Evolutionary conservation across 2,329 filamentous ascomycete genomes (phyloP), one percentile per base, ranked within the genome.

Genomic region (Cladosporium halotolerans): DNA sequence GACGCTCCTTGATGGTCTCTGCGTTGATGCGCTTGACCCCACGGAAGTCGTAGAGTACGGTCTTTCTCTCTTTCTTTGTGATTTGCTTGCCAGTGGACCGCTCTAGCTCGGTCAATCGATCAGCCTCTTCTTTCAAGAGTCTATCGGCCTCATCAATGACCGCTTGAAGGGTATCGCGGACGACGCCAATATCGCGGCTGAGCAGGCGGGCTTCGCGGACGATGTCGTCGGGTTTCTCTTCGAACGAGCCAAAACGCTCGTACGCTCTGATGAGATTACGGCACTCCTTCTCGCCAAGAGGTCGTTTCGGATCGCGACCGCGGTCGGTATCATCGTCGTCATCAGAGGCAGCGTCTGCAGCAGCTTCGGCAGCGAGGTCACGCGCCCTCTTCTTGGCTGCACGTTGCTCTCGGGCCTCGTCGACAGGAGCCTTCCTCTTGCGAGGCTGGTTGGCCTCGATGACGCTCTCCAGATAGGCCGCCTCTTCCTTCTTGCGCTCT

Each of bases 11-110:
- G 52, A 96, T 87, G 0, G 93, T 97, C 71, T 96, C 90, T 0
- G 93, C 93, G 66, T 99, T 99, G 64, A 96, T 82, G 63, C 95
- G 91, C 71, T 95, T 95, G 47, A 96, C 86, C 52, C 91, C 89
- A 43, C 87, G 85, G 71, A 91, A 96, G 67, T 97, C 91, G 63
- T 99, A 96, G 42, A 99, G 76, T 14, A 99, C 89, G 0, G 93
- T 93, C 72, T 99, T 99, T 71, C 89, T 89, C 68, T 99, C 93
- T 70, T 99, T 99, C 76, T 97, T 96, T 0, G 92, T 95, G 52
- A 95, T 73, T 2, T 84, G 79, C 68, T 93, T 95, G 66, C 89
- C 89, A 0, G 81, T 79, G 58, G 86, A 76, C 18, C 77, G 83
- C 69, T 93, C 88, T 62, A 84, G 69, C 11, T 79, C 79, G 55